phyloP scores from a whole-genome alignment of 805 yeast species.

The Huiozyma sinensis region DNA sequence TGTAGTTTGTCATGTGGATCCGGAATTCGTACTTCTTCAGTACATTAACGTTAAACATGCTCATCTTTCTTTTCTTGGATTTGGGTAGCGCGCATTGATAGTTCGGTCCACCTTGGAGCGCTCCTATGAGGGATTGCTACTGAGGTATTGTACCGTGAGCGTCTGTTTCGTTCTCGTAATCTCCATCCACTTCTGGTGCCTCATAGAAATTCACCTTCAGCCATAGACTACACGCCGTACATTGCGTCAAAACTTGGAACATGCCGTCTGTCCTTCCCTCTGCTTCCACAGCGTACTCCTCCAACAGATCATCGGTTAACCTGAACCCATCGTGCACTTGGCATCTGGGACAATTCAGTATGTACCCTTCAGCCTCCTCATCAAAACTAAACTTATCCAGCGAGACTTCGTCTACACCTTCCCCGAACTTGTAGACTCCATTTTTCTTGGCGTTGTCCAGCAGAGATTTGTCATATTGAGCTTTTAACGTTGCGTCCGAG shows the following conservation, averaged over 20 bases:
- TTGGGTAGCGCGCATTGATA: background rate
- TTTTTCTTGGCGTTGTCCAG: conserved; percentile 23
- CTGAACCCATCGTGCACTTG: conserved; percentile 40
- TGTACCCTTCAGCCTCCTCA: conserved; percentile 27
- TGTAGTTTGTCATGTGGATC: background rate
- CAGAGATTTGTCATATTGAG: conserved; percentile 43
- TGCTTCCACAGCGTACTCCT: conserved; percentile 33
- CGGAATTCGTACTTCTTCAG: background rate
- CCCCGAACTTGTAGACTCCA: conserved; percentile 38
- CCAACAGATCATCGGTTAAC: conserved; percentile 53
- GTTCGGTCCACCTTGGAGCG: background rate
- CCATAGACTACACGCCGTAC: conserved; percentile 81
- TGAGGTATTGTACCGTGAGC: too few relatives aligned
- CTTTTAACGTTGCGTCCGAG: conserved; percentile 31
- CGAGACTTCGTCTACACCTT: conserved; percentile 58
- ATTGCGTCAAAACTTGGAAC: conserved; percentile 65
- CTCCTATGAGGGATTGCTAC: too few relatives aligned
- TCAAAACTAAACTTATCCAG: conserved; percentile 47
- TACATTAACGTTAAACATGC: background rate
- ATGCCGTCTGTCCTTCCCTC: conserved; percentile 31
- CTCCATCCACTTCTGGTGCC: conserved; percentile 18
- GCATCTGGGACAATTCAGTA: conserved; percentile 60
- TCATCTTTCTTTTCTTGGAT: background rate
- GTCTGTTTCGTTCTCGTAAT: too few relatives aligned
- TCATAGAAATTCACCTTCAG: conserved; percentile 53